phyloP scores from a whole-genome alignment of 2,329 filamentous ascomycete species.

The Westerdykella sp. region DNA sequence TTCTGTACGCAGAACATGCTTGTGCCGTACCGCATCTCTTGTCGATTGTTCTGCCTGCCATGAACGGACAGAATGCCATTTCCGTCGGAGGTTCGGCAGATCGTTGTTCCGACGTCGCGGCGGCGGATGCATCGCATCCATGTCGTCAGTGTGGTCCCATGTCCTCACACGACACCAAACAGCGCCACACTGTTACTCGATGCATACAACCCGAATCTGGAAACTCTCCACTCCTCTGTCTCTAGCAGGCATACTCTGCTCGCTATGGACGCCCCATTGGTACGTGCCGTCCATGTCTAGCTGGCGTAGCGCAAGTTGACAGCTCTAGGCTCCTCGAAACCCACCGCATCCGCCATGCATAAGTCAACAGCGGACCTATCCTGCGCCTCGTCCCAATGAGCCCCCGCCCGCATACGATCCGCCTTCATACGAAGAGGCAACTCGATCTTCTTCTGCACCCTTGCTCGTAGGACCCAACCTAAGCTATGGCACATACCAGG shows the following conservation, averaged over 20 bases:
- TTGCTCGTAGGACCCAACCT: constrained; percentile 26
- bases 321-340: constrained; percentile 3
- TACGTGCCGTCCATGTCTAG: constrained; percentile 2
- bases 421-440: constrained; percentile 32
- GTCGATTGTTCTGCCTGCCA: constrained; percentile 10
- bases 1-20: constrained; percentile 26
- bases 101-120: constrained; percentile 9
- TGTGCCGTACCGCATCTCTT: constrained; percentile 4
- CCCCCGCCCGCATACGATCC: constrained; percentile 13
- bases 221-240: not conserved
- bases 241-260: not conserved
- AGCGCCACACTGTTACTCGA: not conserved
- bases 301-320: constrained; percentile 3
- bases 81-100: constrained; percentile 13
- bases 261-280: constrained; percentile 4
- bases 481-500: constrained; percentile 26
- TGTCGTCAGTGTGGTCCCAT: not conserved
- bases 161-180: too few relatives aligned
- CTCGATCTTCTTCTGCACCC: constrained; percentile 16
- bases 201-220: not conserved
- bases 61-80: constrained; percentile 12
- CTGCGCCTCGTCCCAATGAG: constrained; percentile 15
- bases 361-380: constrained; percentile 9
- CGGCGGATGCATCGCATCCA: constrained; percentile 11
- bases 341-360: constrained; percentile 11